A percentile compares a stretch with the other conserved stretches of the same genome.
Conservation (phyloP, 1,284 basidiomycete genomes). For the Ceratobasidium sp. region DNA sequence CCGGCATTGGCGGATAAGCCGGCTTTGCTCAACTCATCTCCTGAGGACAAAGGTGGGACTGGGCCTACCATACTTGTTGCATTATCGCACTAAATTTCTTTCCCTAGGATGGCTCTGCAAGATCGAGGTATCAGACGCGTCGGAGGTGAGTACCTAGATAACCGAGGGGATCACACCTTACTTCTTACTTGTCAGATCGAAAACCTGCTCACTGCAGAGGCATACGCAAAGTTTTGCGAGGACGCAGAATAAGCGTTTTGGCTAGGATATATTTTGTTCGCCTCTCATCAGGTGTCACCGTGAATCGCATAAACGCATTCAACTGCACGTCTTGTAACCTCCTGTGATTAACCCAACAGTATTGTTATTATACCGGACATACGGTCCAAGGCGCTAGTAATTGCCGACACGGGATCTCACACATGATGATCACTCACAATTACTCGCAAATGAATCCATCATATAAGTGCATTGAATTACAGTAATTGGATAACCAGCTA, state of each 20-base stretch:
- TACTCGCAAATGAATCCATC: too few relatives aligned
- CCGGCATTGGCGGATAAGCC: slow-evolving; percentile 75
- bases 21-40: slow-evolving; percentile 88
- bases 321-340: slow-evolving; percentile 1
- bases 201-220: slow-evolving; percentile 76
- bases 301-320: slow-evolving; percentile 7
- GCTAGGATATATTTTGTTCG: slow-evolving; percentile 14
- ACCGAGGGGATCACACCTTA: not conserved
- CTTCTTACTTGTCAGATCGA: slow-evolving; percentile 66
- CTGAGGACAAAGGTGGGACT: slow-evolving; percentile 81
- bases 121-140: slow-evolving; percentile 82
- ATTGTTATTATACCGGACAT: slow-evolving; percentile 5
- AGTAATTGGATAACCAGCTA: slow-evolving; percentile 15
- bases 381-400: not conserved
- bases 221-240: slow-evolving; percentile 81
- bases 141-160: slow-evolving; percentile 65
- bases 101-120: slow-evolving; percentile 92
- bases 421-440: not conserved
- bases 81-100: slow-evolving; percentile 1
- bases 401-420: not conserved
- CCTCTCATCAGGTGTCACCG: slow-evolving; percentile 41
- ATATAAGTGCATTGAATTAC: slow-evolving; percentile 23
- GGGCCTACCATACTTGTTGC: not conserved
- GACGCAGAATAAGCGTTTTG: slow-evolving; percentile 48
- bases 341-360: slow-evolving; percentile 8